These are phyloP conservation scores for Fusarium chaquense DNA, from an alignment of 2,329 filamentous ascomycete species.

Conservation along the genomic window DNA sequence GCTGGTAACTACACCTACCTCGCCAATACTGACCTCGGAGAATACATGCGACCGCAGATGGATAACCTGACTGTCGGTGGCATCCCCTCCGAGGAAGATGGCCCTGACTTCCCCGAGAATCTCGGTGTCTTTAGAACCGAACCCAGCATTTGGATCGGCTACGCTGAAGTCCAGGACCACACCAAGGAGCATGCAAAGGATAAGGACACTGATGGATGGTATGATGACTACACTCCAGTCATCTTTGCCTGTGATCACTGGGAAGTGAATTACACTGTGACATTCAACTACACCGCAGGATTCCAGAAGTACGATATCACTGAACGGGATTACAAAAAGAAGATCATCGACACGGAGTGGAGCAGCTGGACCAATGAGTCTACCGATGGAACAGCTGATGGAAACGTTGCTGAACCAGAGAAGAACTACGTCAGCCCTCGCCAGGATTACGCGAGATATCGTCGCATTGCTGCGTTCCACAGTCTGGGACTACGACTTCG, in stretches of 20 bases:
- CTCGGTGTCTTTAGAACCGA: slow-evolving; percentile 36
- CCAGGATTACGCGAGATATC: slow-evolving; percentile 3
- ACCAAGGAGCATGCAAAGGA: slow-evolving; percentile 3
- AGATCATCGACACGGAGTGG: slow-evolving; percentile 39
- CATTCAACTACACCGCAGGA: slow-evolving; percentile 29
- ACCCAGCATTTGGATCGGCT: slow-evolving; percentile 40
- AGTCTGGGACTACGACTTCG: slow-evolving; percentile 26
- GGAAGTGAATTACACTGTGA: slow-evolving; percentile 40
- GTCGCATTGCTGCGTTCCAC: slow-evolving; percentile 34
- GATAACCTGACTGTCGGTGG: slow-evolving; percentile 1
- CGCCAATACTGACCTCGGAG: slow-evolving; percentile 22
- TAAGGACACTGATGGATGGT: slow-evolving; percentile 6
- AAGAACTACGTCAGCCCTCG: slow-evolving; percentile 37
- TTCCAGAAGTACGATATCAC: slow-evolving; percentile 30
- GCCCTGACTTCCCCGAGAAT: slow-evolving; percentile 20
- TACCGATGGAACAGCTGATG: slow-evolving; percentile 30
- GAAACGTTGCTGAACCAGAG: slow-evolving; percentile 21
- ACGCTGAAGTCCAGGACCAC: slow-evolving; percentile 21
- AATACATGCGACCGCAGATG: slow-evolving; percentile 36
- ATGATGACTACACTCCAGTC: slow-evolving; percentile 22
- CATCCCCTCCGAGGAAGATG: not conserved
- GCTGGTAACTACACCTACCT: slow-evolving; percentile 32
- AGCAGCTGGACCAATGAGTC: not conserved
- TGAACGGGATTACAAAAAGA: slow-evolving; percentile 26
- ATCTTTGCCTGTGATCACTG: slow-evolving; percentile 43